Percentiles rank a stretch among this genome's conserved stretches.
Evolutionary conservation across 2,329 filamentous ascomycete genomes (phyloP).

Genomic region (Escovopsis weberi): DNA sequence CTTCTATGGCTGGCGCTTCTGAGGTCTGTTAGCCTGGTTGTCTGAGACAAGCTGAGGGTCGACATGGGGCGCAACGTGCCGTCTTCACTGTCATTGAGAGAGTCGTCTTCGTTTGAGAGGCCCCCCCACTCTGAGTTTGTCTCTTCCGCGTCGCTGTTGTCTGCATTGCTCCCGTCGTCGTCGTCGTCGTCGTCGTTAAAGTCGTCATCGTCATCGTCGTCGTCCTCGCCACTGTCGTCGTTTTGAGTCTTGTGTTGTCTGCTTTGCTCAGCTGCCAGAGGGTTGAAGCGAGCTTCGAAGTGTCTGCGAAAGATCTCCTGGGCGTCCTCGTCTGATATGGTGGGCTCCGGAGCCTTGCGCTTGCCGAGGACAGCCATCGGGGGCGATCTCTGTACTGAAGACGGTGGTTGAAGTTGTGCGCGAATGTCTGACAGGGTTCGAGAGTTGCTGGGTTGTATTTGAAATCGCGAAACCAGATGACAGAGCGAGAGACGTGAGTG

Average conservation of each 20-base stretch:
- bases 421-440: no score
- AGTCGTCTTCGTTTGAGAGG: conserved; percentile 14
- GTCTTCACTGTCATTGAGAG: conserved; percentile 12
- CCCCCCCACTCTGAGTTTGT: conserved; percentile 16
- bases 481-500: no score
- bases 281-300: conserved; percentile 80
- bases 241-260: conserved; percentile 2
- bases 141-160: conserved; percentile 6
- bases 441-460: no score
- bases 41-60: conserved; percentile 2
- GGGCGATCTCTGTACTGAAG: no score
- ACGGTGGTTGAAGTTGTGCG: no score
- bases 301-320: conserved; percentile 67
- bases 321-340: conserved; percentile 34
- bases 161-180: conserved; percentile 21
- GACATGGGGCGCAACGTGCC: not conserved
- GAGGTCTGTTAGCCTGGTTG: not conserved
- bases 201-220: conserved; percentile 14
- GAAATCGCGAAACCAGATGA: no score
- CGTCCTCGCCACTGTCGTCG: conserved; percentile 13
- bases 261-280: conserved; percentile 32
- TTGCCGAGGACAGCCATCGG: conserved; percentile 34
- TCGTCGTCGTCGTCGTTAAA: conserved; percentile 12
- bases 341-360: conserved; percentile 25
- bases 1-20: conserved; percentile 31